Conservation (phyloP, 164 flowering plant genomes). For the Berberis vulgaris region DNA sequence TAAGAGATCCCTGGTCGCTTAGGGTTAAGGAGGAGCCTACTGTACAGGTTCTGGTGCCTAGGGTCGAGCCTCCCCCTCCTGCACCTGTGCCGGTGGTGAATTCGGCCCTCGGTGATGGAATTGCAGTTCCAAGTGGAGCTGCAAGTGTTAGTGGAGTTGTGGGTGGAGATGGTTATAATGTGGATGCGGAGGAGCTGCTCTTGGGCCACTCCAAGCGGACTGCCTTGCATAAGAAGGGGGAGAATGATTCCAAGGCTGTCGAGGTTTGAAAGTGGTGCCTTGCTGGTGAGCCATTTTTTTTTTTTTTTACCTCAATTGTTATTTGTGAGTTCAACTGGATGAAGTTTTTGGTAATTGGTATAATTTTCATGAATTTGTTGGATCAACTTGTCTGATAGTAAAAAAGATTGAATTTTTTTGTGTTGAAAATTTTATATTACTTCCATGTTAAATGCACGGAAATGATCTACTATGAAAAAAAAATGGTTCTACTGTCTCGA, state of each 20-base stretch:
- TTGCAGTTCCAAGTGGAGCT: constrained; percentile 3
- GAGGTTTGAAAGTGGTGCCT: constrained; percentile 64
- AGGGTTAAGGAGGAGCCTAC: constrained; percentile 32
- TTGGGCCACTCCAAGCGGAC: constrained; percentile 70
- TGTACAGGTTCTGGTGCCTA: constrained; percentile 77
- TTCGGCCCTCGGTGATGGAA: constrained; percentile 3
- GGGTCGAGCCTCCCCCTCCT: constrained; percentile 21
- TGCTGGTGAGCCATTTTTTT: not conserved
- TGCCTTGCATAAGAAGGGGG: constrained; percentile 65
- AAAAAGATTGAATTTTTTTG: too few relatives aligned
- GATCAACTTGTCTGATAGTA: too few relatives aligned
- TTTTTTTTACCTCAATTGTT: too few relatives aligned
- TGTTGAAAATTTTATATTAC: too few relatives aligned
- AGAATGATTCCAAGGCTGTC: constrained; percentile 55
- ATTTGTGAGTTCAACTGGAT: not conserved
- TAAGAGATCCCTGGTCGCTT: constrained; percentile 51
- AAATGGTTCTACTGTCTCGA: too few relatives aligned
- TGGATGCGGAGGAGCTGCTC: constrained; percentile 31
- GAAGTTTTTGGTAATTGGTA: not conserved
- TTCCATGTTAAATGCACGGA: too few relatives aligned
- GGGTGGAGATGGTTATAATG: not conserved
- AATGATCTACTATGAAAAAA: too few relatives aligned
- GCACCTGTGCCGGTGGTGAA: not conserved
- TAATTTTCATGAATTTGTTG: too few relatives aligned
- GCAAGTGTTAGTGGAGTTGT: constrained; percentile 13